Percentiles rank a stretch among this genome's conserved stretches.
phyloP scores from a whole-genome alignment of 176 grass and related monocot species.

The Ensete glaucum region DNA sequence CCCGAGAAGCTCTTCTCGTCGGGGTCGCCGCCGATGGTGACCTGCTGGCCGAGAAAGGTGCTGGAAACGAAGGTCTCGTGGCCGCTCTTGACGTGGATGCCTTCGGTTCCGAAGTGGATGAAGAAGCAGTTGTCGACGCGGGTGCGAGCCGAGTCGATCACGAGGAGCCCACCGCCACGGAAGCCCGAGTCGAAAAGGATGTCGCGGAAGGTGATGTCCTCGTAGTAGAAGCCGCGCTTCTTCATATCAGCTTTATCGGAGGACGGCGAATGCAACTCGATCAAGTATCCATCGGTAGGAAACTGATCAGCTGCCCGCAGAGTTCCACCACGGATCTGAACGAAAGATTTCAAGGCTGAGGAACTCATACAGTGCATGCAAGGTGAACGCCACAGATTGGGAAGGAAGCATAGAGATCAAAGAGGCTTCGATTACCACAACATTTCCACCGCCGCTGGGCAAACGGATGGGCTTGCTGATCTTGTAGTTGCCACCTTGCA shows the following conservation, averaged over 20 bases:
- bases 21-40: conserved; percentile 45
- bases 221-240: conserved; percentile 34
- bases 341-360: too few relatives aligned
- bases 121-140: conserved; percentile 60
- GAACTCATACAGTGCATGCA: too few relatives aligned
- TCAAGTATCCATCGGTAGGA: conserved; percentile 54
- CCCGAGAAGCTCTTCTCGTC: conserved; percentile 52
- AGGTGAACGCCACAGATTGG: too few relatives aligned
- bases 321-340: conserved; percentile 53
- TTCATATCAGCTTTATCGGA: not conserved
- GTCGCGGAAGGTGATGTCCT: conserved; percentile 56
- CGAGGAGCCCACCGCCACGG: conserved; percentile 54
- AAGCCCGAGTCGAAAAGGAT: conserved; percentile 62
- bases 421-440: conserved; percentile 12
- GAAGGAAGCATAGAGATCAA: too few relatives aligned
- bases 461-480: conserved; percentile 28
- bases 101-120: conserved; percentile 41
- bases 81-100: conserved; percentile 40
- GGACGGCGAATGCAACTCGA: conserved; percentile 42
- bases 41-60: conserved; percentile 66
- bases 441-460: conserved; percentile 29
- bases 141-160: conserved; percentile 52
- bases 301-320: conserved; percentile 54
- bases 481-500: conserved; percentile 31
- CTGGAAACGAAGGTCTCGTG: conserved; percentile 65